Conservation (phyloP, 2,329 filamentous ascomycete species). For the Fusarium sacchari region DNA sequence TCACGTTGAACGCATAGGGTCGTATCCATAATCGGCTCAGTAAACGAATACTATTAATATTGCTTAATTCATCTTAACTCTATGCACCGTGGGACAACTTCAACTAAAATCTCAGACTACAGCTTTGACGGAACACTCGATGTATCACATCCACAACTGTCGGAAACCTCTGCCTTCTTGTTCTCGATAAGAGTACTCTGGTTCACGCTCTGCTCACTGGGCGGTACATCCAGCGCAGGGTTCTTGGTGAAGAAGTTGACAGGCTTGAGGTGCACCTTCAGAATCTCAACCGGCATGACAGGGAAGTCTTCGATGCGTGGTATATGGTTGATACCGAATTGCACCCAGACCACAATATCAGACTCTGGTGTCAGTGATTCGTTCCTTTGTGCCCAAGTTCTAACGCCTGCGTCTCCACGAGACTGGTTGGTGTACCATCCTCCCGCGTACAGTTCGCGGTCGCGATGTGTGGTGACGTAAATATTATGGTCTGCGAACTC, state of each 20-base stretch:
- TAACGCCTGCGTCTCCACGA: slow-evolving; percentile 44
- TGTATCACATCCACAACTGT: slow-evolving; percentile 6
- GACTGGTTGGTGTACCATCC: slow-evolving; percentile 64
- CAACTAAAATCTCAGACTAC: background rate
- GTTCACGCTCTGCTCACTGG: slow-evolving; percentile 30
- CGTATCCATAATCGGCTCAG: background rate
- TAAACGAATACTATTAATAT: slow-evolving; percentile 1
- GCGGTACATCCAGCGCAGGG: slow-evolving; percentile 58
- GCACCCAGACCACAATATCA: slow-evolving; percentile 69
- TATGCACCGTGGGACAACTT: background rate
- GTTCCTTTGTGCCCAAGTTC: slow-evolving; percentile 50
- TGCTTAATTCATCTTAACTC: background rate
- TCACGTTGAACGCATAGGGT: slow-evolving; percentile 1
- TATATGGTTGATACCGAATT: slow-evolving; percentile 61
- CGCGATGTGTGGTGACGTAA: slow-evolving; percentile 61
- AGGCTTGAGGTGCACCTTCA: slow-evolving; percentile 46
- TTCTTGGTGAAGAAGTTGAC: slow-evolving; percentile 61
- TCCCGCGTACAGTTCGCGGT: slow-evolving; percentile 61
- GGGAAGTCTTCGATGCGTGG: slow-evolving; percentile 62
- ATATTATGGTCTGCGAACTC: slow-evolving; percentile 59
- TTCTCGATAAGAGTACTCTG: slow-evolving; percentile 26
- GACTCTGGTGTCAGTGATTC: slow-evolving; percentile 71
- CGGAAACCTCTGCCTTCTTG: background rate
- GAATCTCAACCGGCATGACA: slow-evolving; percentile 51
- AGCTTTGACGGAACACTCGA: slow-evolving; percentile 11